Base-by-base conservation (phyloP, 352 stramenopile genomes). In the Globisporangium iwayamae region DNA sequence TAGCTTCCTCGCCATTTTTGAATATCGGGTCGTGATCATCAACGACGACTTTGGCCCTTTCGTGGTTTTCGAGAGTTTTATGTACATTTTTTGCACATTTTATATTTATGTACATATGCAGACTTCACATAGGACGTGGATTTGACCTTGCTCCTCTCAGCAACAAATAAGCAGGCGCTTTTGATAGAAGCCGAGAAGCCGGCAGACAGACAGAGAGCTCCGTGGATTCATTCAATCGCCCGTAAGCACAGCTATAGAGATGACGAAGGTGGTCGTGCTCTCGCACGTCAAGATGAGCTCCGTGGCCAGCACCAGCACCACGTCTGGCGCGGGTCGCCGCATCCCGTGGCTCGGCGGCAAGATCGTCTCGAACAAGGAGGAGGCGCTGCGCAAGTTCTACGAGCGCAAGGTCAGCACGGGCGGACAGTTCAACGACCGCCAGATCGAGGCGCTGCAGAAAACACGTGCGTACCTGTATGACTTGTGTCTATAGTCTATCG, bases 341-440 rank as follows among this genome's bases (percentile, higher is more conserved):
- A 89, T 94, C 45, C 65, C 87, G 22, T 95, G 87, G 87, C 79
- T 79, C 4, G 87, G 87, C 41, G 87, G 87, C 45, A 93, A 89
- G 60, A 89, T 95, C 50, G 77, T 77, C 18, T 92, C 80, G 51
- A 95, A 95, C 67, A 95, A 95, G 70, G 80, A 85, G 58, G 84
- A 94, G 67, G 87, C 87, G 36, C 72, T 95, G 76, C 83, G 77
- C 63, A 95, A 95, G 67, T 95, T 95, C 58, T 81, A 89, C 60
- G 75, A 89, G 71, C 80, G 87, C 63, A 95, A 95, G 67, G 61
- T 88, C 30, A 72, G 62, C 22, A 63, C 70, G 7, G 75, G 76
- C 47, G 74, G 76, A 61, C 63, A 78, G 41, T 69, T 85, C 50
- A 76, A 78, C 63, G 58, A 77, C 28, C 62, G 73, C 58, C 81